Evolutionary conservation across 768 basidiomycete genomes (phyloP).

Genomic region (Leucogyrophana mollusca): DNA sequence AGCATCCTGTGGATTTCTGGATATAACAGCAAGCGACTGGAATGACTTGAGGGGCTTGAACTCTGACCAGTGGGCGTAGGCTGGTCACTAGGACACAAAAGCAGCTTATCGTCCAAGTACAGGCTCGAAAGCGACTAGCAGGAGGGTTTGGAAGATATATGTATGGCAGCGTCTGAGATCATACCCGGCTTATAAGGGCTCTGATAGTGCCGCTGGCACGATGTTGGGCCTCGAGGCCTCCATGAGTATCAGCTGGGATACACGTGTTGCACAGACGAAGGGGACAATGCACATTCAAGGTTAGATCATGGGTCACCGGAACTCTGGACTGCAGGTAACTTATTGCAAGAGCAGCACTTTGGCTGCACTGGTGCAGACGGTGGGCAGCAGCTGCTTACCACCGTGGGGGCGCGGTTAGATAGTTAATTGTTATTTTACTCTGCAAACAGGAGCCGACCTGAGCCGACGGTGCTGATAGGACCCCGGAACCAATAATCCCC

Average conservation of each 20-base stretch:
- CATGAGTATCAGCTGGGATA: constrained; percentile 12
- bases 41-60: constrained; percentile 7
- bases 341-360: no score
- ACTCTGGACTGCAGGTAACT: no score
- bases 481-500: no score
- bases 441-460: no score
- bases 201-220: constrained; percentile 22
- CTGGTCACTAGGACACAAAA: constrained; percentile 6
- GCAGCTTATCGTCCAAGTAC: not conserved
- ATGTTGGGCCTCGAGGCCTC: constrained; percentile 31
- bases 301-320: no score
- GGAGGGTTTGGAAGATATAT: constrained; percentile 18
- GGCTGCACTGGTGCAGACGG: no score
- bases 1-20: constrained; percentile 34
- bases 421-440: no score
- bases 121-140: constrained; percentile 5
- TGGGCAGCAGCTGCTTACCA: no score
- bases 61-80: constrained; percentile 14
- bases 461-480: no score
- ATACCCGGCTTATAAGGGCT: constrained; percentile 30
- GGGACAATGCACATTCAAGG: no score
- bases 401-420: no score
- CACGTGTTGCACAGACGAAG: constrained; percentile 19
- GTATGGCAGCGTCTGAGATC: constrained; percentile 15
- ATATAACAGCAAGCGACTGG: constrained; percentile 9